Conservation (phyloP, 2,329 filamentous ascomycete species). For the Dothiorella sarmentorum region DNA sequence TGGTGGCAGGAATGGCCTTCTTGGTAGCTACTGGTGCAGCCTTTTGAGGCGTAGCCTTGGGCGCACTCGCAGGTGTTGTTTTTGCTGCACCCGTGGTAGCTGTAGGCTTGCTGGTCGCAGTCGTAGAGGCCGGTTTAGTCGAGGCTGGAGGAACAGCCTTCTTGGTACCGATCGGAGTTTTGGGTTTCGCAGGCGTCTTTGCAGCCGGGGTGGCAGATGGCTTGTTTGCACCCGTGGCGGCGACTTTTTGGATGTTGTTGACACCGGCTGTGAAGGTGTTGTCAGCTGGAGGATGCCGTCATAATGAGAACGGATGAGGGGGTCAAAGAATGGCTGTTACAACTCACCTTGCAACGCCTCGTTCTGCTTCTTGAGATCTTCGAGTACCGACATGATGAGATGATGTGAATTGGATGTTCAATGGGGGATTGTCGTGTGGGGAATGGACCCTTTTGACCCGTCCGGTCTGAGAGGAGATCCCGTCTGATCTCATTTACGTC, state of each 20-base stretch:
- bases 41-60: constrained; percentile 1
- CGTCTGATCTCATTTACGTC: constrained; percentile 4
- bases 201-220: constrained; percentile 21
- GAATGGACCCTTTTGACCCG: constrained; percentile 3
- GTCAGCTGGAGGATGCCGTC: too few relatives aligned
- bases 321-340: too few relatives aligned
- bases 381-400: constrained; percentile 24
- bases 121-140: constrained; percentile 14
- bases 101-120: not conserved
- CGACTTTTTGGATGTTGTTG: constrained; percentile 28
- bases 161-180: constrained; percentile 23
- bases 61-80: not conserved
- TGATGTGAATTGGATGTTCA: too few relatives aligned
- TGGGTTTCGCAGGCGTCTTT: not conserved
- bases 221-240: constrained; percentile 21
- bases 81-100: not conserved
- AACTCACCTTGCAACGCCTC: constrained; percentile 39
- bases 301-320: too few relatives aligned
- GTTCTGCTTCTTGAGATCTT: constrained; percentile 42
- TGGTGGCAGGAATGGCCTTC: constrained; percentile 24
- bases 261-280: constrained; percentile 27
- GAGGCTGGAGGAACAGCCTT: constrained; percentile 24
- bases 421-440: not conserved
- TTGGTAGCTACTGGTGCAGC: constrained; percentile 20
- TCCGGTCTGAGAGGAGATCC: too few relatives aligned